These are phyloP conservation scores for Arthroderma sp. DNA, from an alignment of 2,329 filamentous ascomycete genomes.

Conservation along the genomic window DNA sequence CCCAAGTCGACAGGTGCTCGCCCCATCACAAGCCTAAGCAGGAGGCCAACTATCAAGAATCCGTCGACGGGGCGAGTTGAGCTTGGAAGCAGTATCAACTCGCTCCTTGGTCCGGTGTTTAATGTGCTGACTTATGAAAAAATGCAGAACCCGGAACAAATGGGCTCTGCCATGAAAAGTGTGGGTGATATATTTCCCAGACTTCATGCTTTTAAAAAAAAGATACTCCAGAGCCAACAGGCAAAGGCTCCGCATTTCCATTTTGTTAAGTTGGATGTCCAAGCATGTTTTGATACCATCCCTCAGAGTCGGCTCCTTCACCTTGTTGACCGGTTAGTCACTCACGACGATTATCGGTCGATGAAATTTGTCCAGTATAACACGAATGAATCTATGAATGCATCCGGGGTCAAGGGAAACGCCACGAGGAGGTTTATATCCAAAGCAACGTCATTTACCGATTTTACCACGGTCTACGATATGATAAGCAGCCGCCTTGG, in stretches of 20 bases:
- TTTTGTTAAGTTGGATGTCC: slow-evolving; percentile 86
- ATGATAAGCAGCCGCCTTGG: slow-evolving; percentile 27
- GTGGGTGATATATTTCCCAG: slow-evolving; percentile 65
- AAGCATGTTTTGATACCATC: slow-evolving; percentile 88
- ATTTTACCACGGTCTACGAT: slow-evolving; percentile 34
- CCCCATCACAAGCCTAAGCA: slow-evolving; percentile 75
- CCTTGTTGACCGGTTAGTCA: slow-evolving; percentile 47
- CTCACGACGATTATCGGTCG: slow-evolving; percentile 53
- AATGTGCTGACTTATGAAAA: slow-evolving; percentile 68
- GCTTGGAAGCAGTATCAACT: slow-evolving; percentile 55
- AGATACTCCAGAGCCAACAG: slow-evolving; percentile 6
- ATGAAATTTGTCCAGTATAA: slow-evolving; percentile 62
- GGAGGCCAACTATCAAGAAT: slow-evolving; percentile 40
- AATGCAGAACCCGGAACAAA: slow-evolving; percentile 39
- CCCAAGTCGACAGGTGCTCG: slow-evolving; percentile 67
- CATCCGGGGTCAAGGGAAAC: slow-evolving; percentile 6
- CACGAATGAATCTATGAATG: slow-evolving; percentile 3
- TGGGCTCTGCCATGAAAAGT: slow-evolving; percentile 74
- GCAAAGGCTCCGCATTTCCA: slow-evolving; percentile 40
- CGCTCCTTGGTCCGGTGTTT: slow-evolving; percentile 58
- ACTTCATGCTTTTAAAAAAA: slow-evolving; percentile 53
- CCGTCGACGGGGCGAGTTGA: slow-evolving; percentile 37
- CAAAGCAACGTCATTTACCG: slow-evolving; percentile 34
- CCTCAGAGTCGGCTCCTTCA: slow-evolving; percentile 62
- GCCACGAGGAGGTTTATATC: slow-evolving; percentile 38